Evolutionary conservation across 768 basidiomycete species (phyloP), one percentile per base, ranked within the genome.

Genomic region (Leccinum uliginosum): DNA sequence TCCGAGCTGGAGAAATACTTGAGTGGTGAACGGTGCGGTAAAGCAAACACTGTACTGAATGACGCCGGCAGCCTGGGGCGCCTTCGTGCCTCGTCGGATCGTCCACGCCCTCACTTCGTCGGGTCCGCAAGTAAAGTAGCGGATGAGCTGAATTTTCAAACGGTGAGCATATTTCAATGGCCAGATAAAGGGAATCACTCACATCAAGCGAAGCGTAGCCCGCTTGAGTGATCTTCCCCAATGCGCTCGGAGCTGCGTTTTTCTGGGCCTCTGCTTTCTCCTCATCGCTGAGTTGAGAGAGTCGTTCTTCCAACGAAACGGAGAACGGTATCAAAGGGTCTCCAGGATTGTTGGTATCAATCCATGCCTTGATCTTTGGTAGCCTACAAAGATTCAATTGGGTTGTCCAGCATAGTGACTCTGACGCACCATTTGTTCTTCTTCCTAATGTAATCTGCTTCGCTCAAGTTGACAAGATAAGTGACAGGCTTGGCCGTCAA

Each of bases 61-160:
- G 62, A 98, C 93, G 73, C 97, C 97, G 38, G 97, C 97, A 8
- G 97, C 97, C 70, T 93, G 90, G 3, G 96, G 97, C 1, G 97
- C 96, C 71, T 94, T 97, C 26, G 88, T 95, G 21, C 93, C 94
- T 57, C 84, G 85, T 57, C 95, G 81, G 68, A 99, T 93, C 1
- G 95, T 98, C 97, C 97, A 99, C 8, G 96, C 96, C 53, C 97
- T 89, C 9, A 98, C 94, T 76, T 98, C 96, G 63, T 90, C 89
- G 3, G 95, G 95, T 11, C 97, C 97, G 67, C 92, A 95, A 17
- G 97, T 99, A 76, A 97, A 97, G 78, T 97, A 97, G 15, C 91
- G 89, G 66, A 95, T 96, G 51, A 97, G 82, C 87, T 93, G 62
- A 24, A 50, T n/a, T 15, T 11, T 51, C 21, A 29, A n/a, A 5